phyloP scores from a whole-genome alignment of 1,284 basidiomycete genomes.

The Rhodotorula glutinis region DNA sequence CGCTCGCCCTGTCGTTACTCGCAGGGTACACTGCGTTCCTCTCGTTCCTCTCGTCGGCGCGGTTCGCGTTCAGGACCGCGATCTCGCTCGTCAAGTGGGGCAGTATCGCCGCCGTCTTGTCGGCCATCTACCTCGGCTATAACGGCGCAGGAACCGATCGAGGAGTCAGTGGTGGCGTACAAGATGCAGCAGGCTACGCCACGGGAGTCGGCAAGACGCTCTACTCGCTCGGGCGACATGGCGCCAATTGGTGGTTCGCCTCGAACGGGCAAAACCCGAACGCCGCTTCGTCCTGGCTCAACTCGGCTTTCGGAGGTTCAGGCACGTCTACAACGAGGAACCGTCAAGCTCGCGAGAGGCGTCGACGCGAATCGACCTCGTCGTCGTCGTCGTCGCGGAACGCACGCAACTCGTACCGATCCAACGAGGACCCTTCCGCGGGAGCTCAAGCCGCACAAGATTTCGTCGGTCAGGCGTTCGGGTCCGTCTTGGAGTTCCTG shows the following conservation, averaged over 20 bases:
- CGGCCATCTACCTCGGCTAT: constrained; percentile 17
- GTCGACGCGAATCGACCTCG: neutral
- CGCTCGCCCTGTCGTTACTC: constrained; percentile 67
- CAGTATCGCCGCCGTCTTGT: constrained; percentile 56
- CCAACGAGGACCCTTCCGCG: neutral
- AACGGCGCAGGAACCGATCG: constrained; percentile 19
- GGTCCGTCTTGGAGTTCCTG: constrained; percentile 17
- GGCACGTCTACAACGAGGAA: neutral
- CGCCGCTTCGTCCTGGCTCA: neutral
- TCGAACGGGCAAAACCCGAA: no score
- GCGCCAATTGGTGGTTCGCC: constrained; percentile 21
- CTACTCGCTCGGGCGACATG: constrained; percentile 22
- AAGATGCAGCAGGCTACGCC: constrained; percentile 1
- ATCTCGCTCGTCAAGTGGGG: constrained; percentile 74
- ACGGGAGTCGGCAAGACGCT: constrained; percentile 3
- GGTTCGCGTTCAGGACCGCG: constrained; percentile 63
- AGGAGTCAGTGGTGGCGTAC: constrained; percentile 10
- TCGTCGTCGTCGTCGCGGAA: neutral
- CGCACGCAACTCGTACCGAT: neutral
- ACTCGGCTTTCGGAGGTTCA: neutral
- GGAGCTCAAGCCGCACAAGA: constrained; percentile 16
- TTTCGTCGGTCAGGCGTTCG: constrained; percentile 16
- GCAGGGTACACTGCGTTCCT: constrained; percentile 67
- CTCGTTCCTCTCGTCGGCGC: constrained; percentile 69
- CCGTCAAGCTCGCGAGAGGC: neutral